phyloP scores from a whole-genome alignment of 2,329 filamentous ascomycete genomes.

The Macrophomina pseudophaseolina region DNA sequence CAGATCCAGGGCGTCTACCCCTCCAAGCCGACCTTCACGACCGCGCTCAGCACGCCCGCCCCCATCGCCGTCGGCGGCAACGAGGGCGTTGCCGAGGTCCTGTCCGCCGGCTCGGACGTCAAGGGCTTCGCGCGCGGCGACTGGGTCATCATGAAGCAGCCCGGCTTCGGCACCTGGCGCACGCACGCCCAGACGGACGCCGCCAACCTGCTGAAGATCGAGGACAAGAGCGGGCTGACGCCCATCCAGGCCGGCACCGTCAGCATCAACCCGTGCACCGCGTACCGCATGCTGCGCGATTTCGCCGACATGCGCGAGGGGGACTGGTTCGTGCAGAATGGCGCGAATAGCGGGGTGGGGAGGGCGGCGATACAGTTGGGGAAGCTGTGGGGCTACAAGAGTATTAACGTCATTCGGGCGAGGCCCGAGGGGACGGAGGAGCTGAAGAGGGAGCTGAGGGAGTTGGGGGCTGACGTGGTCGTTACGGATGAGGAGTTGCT shows the following conservation, averaged over 20 bases:
- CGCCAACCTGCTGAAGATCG: slow-evolving; percentile 69
- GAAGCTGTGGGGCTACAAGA: slow-evolving; percentile 83
- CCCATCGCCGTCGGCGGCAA: slow-evolving; percentile 84
- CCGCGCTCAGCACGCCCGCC: slow-evolving; percentile 73
- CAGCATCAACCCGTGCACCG: slow-evolving; percentile 90
- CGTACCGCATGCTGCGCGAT: slow-evolving; percentile 89
- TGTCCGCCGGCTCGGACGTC: slow-evolving; percentile 67
- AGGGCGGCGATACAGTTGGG: slow-evolving; percentile 89
- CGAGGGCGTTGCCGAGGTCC: slow-evolving; percentile 92
- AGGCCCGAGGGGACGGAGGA: slow-evolving; percentile 68
- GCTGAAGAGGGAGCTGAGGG: slow-evolving; percentile 64
- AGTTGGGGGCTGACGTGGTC: slow-evolving; percentile 67
- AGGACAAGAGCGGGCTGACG: slow-evolving; percentile 71
- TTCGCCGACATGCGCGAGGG: slow-evolving; percentile 72
- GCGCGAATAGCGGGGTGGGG: slow-evolving; percentile 92
- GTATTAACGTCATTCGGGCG: slow-evolving; percentile 85
- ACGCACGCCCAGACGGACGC: slow-evolving; percentile 77
- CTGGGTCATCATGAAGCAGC: slow-evolving; percentile 88
- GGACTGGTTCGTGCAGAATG: slow-evolving; percentile 97
- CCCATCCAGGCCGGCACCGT: slow-evolving; percentile 85
- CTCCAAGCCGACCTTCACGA: slow-evolving; percentile 77
- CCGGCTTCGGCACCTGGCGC: slow-evolving; percentile 90
- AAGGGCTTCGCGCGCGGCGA: slow-evolving; percentile 75
- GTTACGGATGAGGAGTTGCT: slow-evolving; percentile 66
- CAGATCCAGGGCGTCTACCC: slow-evolving; percentile 97